phyloP scores from a whole-genome alignment of 2,329 filamentous ascomycete species.

The Trichothecium roseum region DNA sequence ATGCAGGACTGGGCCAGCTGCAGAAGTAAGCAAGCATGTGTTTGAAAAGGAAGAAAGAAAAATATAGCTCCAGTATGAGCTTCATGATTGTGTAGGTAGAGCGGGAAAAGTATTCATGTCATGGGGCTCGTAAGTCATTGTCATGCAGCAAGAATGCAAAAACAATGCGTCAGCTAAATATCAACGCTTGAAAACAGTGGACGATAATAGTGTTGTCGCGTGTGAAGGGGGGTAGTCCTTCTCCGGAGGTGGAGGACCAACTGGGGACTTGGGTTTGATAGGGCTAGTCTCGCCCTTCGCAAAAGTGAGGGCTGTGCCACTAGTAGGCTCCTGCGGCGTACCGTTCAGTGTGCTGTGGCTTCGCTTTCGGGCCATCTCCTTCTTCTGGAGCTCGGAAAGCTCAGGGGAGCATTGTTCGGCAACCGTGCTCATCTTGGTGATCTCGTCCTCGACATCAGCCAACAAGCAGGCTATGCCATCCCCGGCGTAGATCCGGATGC shows the following conservation, averaged over 20 bases:
- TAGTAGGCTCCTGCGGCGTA: slow-evolving; percentile 16
- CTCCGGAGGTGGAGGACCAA: slow-evolving; percentile 21
- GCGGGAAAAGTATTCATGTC: not conserved
- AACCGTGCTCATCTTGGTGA: slow-evolving; percentile 22
- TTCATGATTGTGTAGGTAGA: not conserved
- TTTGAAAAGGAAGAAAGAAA: not conserved
- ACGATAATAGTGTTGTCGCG: slow-evolving; percentile 7
- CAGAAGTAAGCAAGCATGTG: no score
- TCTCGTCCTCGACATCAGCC: slow-evolving; percentile 50
- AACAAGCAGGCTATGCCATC: slow-evolving; percentile 57
- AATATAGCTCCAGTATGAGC: not conserved
- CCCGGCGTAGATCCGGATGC: slow-evolving; percentile 58
- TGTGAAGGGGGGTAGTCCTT: slow-evolving; percentile 5
- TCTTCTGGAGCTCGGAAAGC: slow-evolving; percentile 18
- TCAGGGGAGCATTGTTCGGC: slow-evolving; percentile 8
- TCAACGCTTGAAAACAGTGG: slow-evolving; percentile 10
- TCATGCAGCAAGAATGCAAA: not conserved
- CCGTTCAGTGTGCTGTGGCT: slow-evolving; percentile 42
- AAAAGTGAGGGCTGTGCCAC: not conserved
- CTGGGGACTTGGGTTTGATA: slow-evolving; percentile 12
- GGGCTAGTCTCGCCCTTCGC: not conserved
- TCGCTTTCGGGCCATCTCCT: slow-evolving; percentile 32
- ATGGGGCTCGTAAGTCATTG: not conserved
- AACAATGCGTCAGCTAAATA: not conserved
- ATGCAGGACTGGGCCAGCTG: no score